phyloP scores from a whole-genome alignment of 1,284 basidiomycete genomes.

The Afroboletus lepidellus region DNA sequence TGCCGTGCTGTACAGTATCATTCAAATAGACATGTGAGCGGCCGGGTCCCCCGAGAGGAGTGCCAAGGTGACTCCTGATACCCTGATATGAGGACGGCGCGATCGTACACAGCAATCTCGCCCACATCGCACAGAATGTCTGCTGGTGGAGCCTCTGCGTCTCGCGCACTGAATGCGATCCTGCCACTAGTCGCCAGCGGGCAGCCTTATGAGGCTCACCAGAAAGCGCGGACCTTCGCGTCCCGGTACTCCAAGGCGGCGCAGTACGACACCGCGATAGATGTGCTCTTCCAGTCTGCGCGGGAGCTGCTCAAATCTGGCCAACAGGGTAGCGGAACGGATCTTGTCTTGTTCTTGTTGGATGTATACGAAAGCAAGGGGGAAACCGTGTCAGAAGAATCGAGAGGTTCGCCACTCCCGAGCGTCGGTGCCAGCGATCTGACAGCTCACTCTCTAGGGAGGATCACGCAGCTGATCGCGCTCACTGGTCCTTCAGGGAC shows the following conservation, averaged over 20 bases:
- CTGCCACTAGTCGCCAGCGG: conserved; percentile 68
- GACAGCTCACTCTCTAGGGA: conserved; percentile 44
- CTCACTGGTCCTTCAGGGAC: conserved; percentile 68
- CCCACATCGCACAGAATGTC: conserved; percentile 25
- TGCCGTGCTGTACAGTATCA: not conserved
- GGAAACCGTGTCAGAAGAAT: conserved; percentile 67
- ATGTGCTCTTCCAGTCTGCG: conserved; percentile 85
- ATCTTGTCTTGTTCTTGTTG: conserved; percentile 75
- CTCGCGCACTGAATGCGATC: conserved; percentile 71
- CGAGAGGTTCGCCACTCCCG: conserved; percentile 51
- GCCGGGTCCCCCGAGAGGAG: not conserved
- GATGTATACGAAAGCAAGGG: conserved; percentile 77
- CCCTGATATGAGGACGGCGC: conserved; percentile 4
- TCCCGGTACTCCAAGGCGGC: conserved; percentile 79
- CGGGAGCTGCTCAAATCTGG: conserved; percentile 82
- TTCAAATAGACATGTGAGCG: not conserved
- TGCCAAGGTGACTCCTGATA: conserved; percentile 22
- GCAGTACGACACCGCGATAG: conserved; percentile 79
- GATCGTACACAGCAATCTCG: conserved; percentile 1
- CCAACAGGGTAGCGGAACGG: conserved; percentile 85
- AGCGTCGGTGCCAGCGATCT: not conserved
- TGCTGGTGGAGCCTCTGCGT: conserved; percentile 42
- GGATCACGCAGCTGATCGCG: conserved; percentile 80
- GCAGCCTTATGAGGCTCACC: conserved; percentile 87
- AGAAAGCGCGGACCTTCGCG: conserved; percentile 92